These are phyloP conservation scores for Nakazawaea holstii DNA, from an alignment of 805 yeast genomes.

Conservation along the genomic window DNA sequence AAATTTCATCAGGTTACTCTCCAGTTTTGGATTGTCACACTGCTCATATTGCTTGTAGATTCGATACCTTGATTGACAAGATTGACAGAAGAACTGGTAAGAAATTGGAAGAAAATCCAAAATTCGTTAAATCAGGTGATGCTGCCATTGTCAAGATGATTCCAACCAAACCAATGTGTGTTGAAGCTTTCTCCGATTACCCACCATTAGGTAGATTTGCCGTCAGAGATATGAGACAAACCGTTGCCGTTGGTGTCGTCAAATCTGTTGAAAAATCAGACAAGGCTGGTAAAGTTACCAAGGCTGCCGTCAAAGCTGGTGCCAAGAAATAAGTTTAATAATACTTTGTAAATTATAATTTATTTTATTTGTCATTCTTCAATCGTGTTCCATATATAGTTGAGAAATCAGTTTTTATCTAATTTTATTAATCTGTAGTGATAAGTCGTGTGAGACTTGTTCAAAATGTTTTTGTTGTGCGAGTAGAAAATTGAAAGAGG, in stretches of 20 bases:
- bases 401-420: no score
- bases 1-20: conserved; percentile 84
- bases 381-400: no score
- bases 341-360: not conserved
- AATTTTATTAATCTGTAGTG: no score
- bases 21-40: conserved; percentile 92
- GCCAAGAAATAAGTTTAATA: conserved; percentile 53
- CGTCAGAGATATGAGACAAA: conserved; percentile 99
- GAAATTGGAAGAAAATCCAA: conserved; percentile 83
- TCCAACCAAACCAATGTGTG: conserved; percentile 89
- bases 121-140: conserved; percentile 94
- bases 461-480: no score
- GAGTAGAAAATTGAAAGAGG: no score
- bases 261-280: conserved; percentile 87
- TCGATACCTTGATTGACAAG: conserved; percentile 68
- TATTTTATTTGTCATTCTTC: not conserved
- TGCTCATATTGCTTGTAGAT: conserved; percentile 88
- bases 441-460: no score
- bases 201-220: conserved; percentile 97
- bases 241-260: conserved; percentile 99
- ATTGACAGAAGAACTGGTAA: conserved; percentile 93
- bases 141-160: conserved; percentile 90
- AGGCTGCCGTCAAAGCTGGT: conserved; percentile 81
- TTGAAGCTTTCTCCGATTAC: conserved; percentile 90
- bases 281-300: conserved; percentile 91